phyloP scores from a whole-genome alignment of 2,329 filamentous ascomycete genomes.

The Trichoderma sp. region DNA sequence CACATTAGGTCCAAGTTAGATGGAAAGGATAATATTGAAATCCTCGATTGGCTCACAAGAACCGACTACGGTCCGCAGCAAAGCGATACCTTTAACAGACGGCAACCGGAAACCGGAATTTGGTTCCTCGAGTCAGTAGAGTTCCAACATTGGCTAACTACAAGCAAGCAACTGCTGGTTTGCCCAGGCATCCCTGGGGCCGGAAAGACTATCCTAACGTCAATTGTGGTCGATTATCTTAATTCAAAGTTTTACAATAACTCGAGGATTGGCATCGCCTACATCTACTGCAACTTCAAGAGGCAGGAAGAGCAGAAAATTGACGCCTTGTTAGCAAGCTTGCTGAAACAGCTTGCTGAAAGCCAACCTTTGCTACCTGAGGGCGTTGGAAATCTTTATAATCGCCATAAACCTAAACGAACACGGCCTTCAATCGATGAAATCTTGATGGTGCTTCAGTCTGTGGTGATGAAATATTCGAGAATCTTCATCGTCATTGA shows the following conservation, averaged over 20 bases:
- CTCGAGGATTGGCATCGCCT: constrained; percentile 37
- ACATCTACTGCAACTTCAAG: constrained; percentile 41
- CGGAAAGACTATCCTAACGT: constrained; percentile 46
- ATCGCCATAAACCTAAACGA: background rate
- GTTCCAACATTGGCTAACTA: constrained; percentile 33
- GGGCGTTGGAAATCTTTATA: background rate
- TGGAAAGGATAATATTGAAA: background rate
- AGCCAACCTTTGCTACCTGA: background rate
- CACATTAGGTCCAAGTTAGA: constrained; percentile 4
- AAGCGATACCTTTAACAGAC: constrained; percentile 34
- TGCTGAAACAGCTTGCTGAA: background rate
- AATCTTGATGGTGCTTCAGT: background rate
- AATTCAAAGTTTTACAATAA: constrained; percentile 16
- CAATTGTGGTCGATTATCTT: constrained; percentile 43
- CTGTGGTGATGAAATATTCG: background rate
- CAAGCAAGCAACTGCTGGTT: constrained; percentile 35
- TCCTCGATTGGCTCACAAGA: constrained; percentile 41
- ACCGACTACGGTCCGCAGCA: constrained; percentile 39
- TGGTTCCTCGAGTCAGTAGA: constrained; percentile 44
- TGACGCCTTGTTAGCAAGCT: background rate
- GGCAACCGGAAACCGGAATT: constrained; percentile 40
- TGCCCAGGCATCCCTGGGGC: constrained; percentile 47
- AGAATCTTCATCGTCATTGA: background rate
- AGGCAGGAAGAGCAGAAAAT: constrained; percentile 35
- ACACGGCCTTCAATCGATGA: background rate